Evolutionary conservation across 2,329 filamentous ascomycete species (phyloP), one percentile per base, ranked within the genome.

Genomic region (Aspergillus felis): DNA sequence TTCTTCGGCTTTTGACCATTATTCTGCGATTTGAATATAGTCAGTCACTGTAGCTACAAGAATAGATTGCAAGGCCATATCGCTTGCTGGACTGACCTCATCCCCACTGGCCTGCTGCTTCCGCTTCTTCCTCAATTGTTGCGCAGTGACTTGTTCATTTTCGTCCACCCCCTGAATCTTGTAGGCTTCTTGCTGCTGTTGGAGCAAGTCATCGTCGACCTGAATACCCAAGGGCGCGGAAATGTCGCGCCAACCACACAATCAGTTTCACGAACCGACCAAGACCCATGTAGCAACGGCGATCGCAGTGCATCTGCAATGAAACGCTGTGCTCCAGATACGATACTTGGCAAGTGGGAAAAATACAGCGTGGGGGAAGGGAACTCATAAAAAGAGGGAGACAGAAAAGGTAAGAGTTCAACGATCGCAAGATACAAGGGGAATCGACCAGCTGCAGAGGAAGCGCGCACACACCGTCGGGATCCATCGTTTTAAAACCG

Each of bases 401-500:
- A 46, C 44, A 44, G 24, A 54, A 49, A 53, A 61, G 52, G 54
- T 55, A 57, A 28, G 54, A 57, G 55, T 59, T 62, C 57, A 64
- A 60, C 57, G 51, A 58, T 58, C 48, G 54, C 55, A 46, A 46
- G 55, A 54, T 46, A 56, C 52, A 60, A 53, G 25, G 57, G 53
- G 54, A 50, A 56, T 57, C 46, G 59, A 47, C 54, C 59, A 63
- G 61, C 55, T 53, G 52, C 51, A 59, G 54, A 63, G 58, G 58
- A 59, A 60, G 52, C 57, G 59, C 61, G 62, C 58, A 71, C 78
- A 67, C 80, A 82, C 84, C 71, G 82, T 80, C 64, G 86, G 87
- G 54, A 91, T 82, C 92, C 92, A 97, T 75, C 85, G 84, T 76
- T 85, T 87, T 64, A 87, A 76, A 52, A 80, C 81, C 51, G 82